Conservation (phyloP, 306 rosid species). For the Astragalus membranaceus region DNA sequence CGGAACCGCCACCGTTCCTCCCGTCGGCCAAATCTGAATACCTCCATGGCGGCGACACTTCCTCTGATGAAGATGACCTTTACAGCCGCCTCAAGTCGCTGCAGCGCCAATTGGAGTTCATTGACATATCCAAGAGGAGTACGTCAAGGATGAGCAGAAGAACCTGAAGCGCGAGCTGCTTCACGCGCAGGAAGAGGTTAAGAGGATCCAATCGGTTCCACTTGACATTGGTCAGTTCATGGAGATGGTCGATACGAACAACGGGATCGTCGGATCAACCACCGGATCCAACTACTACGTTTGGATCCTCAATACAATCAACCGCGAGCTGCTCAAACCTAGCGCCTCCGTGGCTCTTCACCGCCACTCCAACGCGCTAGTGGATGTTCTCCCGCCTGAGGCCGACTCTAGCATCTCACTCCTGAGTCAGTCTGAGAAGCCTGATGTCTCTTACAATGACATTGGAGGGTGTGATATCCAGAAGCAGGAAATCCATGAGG, state of each 20-base stretch:
- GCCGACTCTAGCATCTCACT: constrained; percentile 97
- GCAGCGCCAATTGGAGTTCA: constrained; percentile 80
- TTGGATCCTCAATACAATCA: constrained; percentile 84
- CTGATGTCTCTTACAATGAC: constrained; percentile 90
- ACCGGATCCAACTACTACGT: constrained; percentile 97
- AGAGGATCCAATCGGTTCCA: constrained; percentile 96
- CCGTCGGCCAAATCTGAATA: constrained; percentile 54
- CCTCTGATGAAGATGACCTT: constrained; percentile 74
- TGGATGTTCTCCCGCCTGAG: constrained; percentile 95
- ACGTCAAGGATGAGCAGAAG: constrained; percentile 90
- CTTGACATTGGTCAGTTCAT: constrained; percentile 94
- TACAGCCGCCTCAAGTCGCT: constrained; percentile 72
- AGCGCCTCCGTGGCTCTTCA: constrained; percentile 93
- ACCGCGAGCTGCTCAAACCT: constrained; percentile 88
- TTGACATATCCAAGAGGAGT: constrained; percentile 91
- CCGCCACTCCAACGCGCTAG: constrained; percentile 96
- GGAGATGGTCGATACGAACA: constrained; percentile 97
- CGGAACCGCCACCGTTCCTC: constrained; percentile 59
- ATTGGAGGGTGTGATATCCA: constrained; percentile 99
- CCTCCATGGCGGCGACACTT: constrained; percentile 22
- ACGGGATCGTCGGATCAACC: constrained; percentile 97
- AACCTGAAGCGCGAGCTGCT: constrained; percentile 92
- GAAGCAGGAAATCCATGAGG: constrained; percentile 99
- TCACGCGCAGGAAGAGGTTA: constrained; percentile 94
- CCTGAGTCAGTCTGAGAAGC: constrained; percentile 98